Evolutionary conservation across 495 filamentous ascomycete genomes (phyloP), one percentile per base, ranked within the genome.

Genomic region (Sordaria brevicollis): DNA sequence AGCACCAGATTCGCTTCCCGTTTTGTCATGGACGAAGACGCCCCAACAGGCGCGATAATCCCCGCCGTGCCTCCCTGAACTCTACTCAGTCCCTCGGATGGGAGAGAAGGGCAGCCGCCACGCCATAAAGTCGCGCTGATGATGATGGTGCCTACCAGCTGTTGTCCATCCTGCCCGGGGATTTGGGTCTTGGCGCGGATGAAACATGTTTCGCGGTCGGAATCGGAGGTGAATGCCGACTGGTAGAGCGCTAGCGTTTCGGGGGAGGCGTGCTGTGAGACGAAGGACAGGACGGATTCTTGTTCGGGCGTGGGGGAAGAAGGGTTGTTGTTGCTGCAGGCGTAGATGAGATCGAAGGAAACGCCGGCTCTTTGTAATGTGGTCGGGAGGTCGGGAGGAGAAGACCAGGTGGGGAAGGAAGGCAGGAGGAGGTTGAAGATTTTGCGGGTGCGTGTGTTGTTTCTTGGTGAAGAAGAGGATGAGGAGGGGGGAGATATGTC

Each of bases 181-280:
- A 84, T 81, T 0, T 86, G 86, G 67, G 87, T 85, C 78, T 91
- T 93, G 5, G 93, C 93, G 35, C 93, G 86, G 69, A 97, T 93
- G 68, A 97, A 89, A 21, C 49, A 62, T 4, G 49, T 62, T 9
- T 41, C 19, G 17, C 8, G 15, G 8, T 57, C 13, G 21, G 21
- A 11, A 2, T 57, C 29, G 43, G 43, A 8, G 29, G 49, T 29
- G 11, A 11, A n/a, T 4, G 93, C 93, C 36, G 91, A 83, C 35
- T 88, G 86, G 79, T 97, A 97, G 21, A 96, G 88, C 70, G 93
- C 92, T 11, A 90, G 84, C n/a, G 94, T 88, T 31, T 93, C 93
- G 69, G 92, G 90, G n/a, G 88, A 85, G 15, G 91, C 88, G 76
- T 89, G 88, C 1, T 89, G 89, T 54, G 87, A 87, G 67, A 96